Conservation (phyloP, 2,329 filamentous ascomycete genomes). For the Stromatinia cepivora region DNA sequence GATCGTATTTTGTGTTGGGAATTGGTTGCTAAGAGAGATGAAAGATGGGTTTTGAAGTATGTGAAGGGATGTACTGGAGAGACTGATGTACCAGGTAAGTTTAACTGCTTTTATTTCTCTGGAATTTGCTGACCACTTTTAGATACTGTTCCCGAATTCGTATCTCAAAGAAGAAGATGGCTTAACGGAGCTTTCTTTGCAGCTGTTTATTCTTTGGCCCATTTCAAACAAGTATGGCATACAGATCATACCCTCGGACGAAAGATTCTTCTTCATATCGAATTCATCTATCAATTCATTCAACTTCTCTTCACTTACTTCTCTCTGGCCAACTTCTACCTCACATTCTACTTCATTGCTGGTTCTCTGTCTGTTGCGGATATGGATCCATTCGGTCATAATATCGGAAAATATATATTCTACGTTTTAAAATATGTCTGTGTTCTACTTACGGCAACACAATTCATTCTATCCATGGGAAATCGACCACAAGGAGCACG, state of each 20-base stretch:
- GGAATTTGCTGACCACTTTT: conserved; percentile 26
- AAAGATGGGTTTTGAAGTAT: conserved; percentile 97
- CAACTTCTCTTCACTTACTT: conserved; percentile 96
- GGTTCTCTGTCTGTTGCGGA: conserved; percentile 78
- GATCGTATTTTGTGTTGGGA: conserved; percentile 93
- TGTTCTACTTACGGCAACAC: conserved; percentile 83
- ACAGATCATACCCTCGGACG: conserved; percentile 89
- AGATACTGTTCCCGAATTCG: conserved; percentile 94
- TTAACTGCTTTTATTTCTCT: not conserved
- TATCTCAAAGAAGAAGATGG: conserved; percentile 94
- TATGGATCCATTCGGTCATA: conserved; percentile 89
- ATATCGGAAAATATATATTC: conserved; percentile 83
- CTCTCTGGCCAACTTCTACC: conserved; percentile 97
- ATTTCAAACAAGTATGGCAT: conserved; percentile 88
- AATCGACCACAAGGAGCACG: conserved; percentile 95
- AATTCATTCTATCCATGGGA: conserved; percentile 95
- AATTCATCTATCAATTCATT: conserved; percentile 93
- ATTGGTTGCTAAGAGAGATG: conserved; percentile 88
- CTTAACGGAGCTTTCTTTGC: conserved; percentile 99
- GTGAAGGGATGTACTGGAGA: conserved; percentile 96
- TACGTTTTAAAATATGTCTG: conserved; percentile 81
- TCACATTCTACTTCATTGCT: conserved; percentile 97
- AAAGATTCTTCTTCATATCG: conserved; percentile 89
- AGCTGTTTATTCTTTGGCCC: conserved; percentile 93
- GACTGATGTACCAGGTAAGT: conserved; percentile 91